phyloP scores from a whole-genome alignment of 305 asterid genomes.

The Andrographis paniculata region DNA sequence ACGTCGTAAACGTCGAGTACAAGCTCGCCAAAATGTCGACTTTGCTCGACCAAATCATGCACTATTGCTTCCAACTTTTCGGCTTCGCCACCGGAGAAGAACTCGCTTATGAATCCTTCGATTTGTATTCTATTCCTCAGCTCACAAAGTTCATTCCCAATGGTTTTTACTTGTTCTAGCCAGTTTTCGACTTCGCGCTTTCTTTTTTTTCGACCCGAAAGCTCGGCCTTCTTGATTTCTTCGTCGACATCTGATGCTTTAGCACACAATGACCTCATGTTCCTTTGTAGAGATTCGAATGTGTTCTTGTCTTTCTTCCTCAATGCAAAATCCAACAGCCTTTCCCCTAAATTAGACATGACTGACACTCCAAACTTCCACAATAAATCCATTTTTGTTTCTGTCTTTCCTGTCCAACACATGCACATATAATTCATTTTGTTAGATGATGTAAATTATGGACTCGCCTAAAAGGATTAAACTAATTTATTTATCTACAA shows the following conservation, averaged over 20 bases:
- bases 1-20: not conserved
- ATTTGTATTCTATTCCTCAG: not conserved
- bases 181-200: conserved; percentile 21
- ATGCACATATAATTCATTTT: too few relatives aligned
- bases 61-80: not conserved
- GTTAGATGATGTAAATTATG: too few relatives aligned
- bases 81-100: conserved; percentile 5
- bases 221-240: conserved; percentile 10
- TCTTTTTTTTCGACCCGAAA: conserved; percentile 16
- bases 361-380: not conserved
- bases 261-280: conserved; percentile 8
- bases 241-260: conserved; percentile 15
- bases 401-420: too few relatives aligned
- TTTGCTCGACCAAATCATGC: conserved; percentile 2
- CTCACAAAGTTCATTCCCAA: not conserved
- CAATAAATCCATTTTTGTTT: not conserved
- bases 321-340: not conserved
- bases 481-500: too few relatives aligned
- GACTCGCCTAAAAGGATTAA: too few relatives aligned
- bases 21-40: conserved; percentile 4
- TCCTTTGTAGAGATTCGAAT: conserved; percentile 11
- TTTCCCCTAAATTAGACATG: not conserved
- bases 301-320: not conserved
- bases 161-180: conserved; percentile 8
- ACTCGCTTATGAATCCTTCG: not conserved